phyloP scores from a whole-genome alignment of 495 filamentous ascomycete species.

The Neurospora tetraspora region DNA sequence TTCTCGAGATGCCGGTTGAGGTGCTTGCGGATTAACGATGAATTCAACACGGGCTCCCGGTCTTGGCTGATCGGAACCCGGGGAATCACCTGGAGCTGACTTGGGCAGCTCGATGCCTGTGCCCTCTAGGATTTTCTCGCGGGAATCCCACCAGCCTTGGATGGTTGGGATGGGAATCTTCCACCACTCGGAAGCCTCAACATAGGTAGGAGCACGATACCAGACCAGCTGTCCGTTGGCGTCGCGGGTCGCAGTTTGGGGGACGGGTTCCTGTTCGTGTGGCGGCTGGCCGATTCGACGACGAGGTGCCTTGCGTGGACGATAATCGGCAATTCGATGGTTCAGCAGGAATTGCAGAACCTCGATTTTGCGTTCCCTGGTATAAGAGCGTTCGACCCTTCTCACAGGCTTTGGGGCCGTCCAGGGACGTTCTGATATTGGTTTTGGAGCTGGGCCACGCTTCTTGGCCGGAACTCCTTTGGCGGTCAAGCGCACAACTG shows the following conservation, averaged over 20 bases:
- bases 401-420: slow-evolving; percentile 11
- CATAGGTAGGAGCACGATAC: slow-evolving; percentile 18
- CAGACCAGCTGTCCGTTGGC: slow-evolving; percentile 9
- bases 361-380: slow-evolving; percentile 20
- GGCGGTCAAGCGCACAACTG: slow-evolving; percentile 2
- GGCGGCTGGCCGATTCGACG: slow-evolving; percentile 16
- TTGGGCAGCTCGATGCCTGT: slow-evolving; percentile 14
- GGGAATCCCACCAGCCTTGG: slow-evolving; percentile 19
- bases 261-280: slow-evolving; percentile 1
- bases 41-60: not conserved
- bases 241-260: not conserved
- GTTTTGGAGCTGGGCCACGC: slow-evolving; percentile 12
- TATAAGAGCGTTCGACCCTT: slow-evolving; percentile 15
- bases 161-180: slow-evolving; percentile 19
- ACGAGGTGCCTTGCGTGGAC: slow-evolving; percentile 6
- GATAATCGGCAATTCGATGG: slow-evolving; percentile 13
- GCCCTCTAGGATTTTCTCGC: slow-evolving; percentile 17
- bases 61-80: not conserved
- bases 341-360: slow-evolving; percentile 19
- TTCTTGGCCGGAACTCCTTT: slow-evolving; percentile 8
- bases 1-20: not conserved
- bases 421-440: slow-evolving; percentile 8
- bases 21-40: not conserved
- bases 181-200: slow-evolving; percentile 16
- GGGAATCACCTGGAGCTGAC: not conserved